A percentile compares a stretch with the other conserved stretches of the same genome.
These are phyloP conservation scores for Tylopilus orsonianus DNA, from an alignment of 1,284 basidiomycete species.

Conservation along the genomic window DNA sequence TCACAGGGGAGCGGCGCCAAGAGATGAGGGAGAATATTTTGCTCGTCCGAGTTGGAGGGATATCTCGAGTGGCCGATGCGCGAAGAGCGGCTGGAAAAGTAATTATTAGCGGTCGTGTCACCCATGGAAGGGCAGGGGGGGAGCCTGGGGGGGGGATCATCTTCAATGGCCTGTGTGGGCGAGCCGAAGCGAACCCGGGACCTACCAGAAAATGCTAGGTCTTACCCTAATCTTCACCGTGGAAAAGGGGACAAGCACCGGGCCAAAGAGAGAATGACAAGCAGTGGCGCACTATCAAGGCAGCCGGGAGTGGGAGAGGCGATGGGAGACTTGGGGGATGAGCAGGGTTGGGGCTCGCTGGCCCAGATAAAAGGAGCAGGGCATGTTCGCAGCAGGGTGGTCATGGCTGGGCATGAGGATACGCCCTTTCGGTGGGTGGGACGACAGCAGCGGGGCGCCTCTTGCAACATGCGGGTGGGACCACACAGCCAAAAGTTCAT, in stretches of 20 bases:
- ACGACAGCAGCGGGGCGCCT: slow-evolving; percentile 21
- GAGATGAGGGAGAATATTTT: slow-evolving; percentile 21
- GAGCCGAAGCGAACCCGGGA: slow-evolving; percentile 12
- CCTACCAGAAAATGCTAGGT: slow-evolving; percentile 23
- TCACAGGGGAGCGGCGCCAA: slow-evolving; percentile 21
- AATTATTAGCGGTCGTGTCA: slow-evolving; percentile 18
- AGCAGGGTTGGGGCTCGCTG: slow-evolving; percentile 4
- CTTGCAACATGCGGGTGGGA: slow-evolving; percentile 21
- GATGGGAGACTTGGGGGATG: slow-evolving; percentile 9
- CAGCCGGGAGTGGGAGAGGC: slow-evolving; percentile 1
- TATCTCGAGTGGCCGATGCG: slow-evolving; percentile 14
- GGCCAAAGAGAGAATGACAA: slow-evolving; percentile 16
- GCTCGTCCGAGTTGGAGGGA: slow-evolving; percentile 15
- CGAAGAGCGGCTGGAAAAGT: slow-evolving; percentile 14
- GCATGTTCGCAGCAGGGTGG: slow-evolving; percentile 25
- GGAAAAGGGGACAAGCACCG: slow-evolving; percentile 28
- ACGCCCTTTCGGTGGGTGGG: slow-evolving; percentile 15
- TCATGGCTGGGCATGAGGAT: slow-evolving; percentile 31
- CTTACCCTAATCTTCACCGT: slow-evolving; percentile 27
- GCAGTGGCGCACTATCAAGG: slow-evolving; percentile 4
- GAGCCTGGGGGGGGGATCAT: slow-evolving; percentile 24
- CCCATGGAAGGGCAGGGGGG: slow-evolving; percentile 19
- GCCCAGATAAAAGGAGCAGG: slow-evolving; percentile 32
- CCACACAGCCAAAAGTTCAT: slow-evolving; percentile 27
- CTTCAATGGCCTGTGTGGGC: slow-evolving; percentile 13